These are phyloP conservation scores for Hanseniaspora thailandica DNA, from an alignment of 805 yeast genomes.

Conservation along the genomic window DNA sequence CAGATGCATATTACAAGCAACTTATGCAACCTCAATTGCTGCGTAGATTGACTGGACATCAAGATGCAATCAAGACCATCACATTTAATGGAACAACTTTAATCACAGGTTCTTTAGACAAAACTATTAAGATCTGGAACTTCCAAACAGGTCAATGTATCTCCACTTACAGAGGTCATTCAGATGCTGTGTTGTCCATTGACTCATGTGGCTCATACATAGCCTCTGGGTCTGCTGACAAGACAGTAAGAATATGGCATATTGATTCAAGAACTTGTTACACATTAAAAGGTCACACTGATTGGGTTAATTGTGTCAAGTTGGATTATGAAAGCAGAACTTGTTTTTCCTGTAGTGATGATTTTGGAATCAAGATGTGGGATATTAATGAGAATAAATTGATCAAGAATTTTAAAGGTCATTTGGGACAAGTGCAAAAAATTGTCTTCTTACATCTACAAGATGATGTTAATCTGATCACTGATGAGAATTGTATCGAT, in stretches of 20 bases:
- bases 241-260: slow-evolving; percentile 90
- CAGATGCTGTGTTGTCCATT: slow-evolving; percentile 70
- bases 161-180: slow-evolving; percentile 87
- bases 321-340: slow-evolving; percentile 70
- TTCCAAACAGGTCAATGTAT: slow-evolving; percentile 88
- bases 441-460: slow-evolving; percentile 75
- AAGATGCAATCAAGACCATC: slow-evolving; percentile 72
- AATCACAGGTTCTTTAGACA: slow-evolving; percentile 84
- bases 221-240: slow-evolving; percentile 88
- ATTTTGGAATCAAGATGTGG: slow-evolving; percentile 90
- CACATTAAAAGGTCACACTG: slow-evolving; percentile 85
- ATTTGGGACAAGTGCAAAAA: slow-evolving; percentile 86
- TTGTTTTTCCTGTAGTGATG: slow-evolving; percentile 81
- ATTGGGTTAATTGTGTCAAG: slow-evolving; percentile 83
- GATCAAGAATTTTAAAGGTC: slow-evolving; percentile 69
- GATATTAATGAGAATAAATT: slow-evolving; percentile 72
- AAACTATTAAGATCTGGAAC: slow-evolving; percentile 91
- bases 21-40: slow-evolving; percentile 49
- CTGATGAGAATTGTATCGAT: slow-evolving; percentile 26
- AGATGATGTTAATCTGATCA: slow-evolving; percentile 43
- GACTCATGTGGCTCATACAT: slow-evolving; percentile 72
- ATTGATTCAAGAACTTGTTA: slow-evolving; percentile 86
- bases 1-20: background rate
- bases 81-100: slow-evolving; percentile 81
- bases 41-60: slow-evolving; percentile 76